A percentile compares a stretch with the other conserved stretches of the same genome.
Conservation (phyloP, 108 stramenopile species). For the Asterionellopsis glacialis region DNA sequence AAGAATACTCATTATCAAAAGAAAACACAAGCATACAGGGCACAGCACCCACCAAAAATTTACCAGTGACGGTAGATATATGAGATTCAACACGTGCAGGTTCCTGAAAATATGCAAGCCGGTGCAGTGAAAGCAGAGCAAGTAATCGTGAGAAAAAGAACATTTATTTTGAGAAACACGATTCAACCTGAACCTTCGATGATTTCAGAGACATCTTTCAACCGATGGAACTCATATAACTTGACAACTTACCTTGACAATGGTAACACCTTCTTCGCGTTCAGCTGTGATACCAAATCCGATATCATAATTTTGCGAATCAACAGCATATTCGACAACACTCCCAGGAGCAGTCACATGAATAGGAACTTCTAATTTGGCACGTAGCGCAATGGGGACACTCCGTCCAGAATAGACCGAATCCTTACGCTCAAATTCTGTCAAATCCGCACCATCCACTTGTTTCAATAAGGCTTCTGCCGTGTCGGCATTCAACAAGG, state of each 20-base stretch:
- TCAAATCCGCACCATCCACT: constrained; percentile 73
- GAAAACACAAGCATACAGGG: constrained; percentile 74
- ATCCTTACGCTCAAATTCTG: constrained; percentile 37
- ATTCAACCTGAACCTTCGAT: neutral
- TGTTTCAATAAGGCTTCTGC: constrained; percentile 49
- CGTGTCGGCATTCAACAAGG: constrained; percentile 48
- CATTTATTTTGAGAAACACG: neutral
- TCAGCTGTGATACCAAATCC: constrained; percentile 79
- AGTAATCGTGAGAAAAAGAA: no score
- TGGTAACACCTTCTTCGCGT: constrained; percentile 75
- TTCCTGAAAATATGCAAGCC: constrained; percentile 18
- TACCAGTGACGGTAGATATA: constrained; percentile 66
- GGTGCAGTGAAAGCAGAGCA: neutral
- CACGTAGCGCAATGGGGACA: constrained; percentile 68
- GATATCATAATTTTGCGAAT: constrained; percentile 50
- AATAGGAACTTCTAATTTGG: constrained; percentile 70
- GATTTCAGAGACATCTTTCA: neutral
- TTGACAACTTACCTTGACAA: constrained; percentile 59
- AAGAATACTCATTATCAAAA: constrained; percentile 86
- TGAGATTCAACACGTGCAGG: constrained; percentile 54
- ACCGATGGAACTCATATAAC: neutral
- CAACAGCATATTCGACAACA: constrained; percentile 71
- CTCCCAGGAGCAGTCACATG: constrained; percentile 69
- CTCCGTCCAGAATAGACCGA: constrained; percentile 66
- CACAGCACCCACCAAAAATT: constrained; percentile 81